Conservation (phyloP, 1,139 yeast species). For the Candida glucosophila region DNA sequence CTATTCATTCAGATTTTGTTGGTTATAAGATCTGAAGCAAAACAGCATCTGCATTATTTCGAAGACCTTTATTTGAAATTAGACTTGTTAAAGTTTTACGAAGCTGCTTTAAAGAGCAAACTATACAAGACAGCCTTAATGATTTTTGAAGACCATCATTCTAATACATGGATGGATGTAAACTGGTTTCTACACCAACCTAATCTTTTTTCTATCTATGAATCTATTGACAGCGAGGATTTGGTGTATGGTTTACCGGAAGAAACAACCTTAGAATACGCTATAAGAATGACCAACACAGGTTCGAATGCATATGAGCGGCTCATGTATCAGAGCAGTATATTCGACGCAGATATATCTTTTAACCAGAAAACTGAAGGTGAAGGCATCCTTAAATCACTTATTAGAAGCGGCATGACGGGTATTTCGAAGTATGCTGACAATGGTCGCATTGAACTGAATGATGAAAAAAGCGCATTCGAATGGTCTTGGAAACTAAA, state of each 20-base stretch:
- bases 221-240: constrained; percentile 51
- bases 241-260: constrained; percentile 55
- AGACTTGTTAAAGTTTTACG: constrained; percentile 20
- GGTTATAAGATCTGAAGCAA: constrained; percentile 37
- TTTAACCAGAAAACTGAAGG: constrained; percentile 8
- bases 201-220: constrained; percentile 33
- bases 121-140: constrained; percentile 41
- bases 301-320: constrained; percentile 29
- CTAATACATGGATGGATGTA: constrained; percentile 4
- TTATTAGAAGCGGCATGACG: constrained; percentile 37
- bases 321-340: constrained; percentile 49
- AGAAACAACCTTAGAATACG: constrained; percentile 43
- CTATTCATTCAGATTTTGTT: constrained; percentile 32
- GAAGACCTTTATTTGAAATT: constrained; percentile 24
- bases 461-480: constrained; percentile 10
- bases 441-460: constrained; percentile 3
- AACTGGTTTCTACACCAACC: constrained; percentile 7
- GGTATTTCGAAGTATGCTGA: constrained; percentile 36
- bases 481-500: constrained; percentile 66
- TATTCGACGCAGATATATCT: constrained; percentile 37
- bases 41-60: constrained; percentile 22
- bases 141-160: constrained; percentile 43
- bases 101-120: constrained; percentile 26
- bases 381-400: constrained; percentile 21
- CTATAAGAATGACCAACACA: constrained; percentile 33